Conservation (phyloP, 192 early-diverging fungal genomes). For the Phycomyces nitens region DNA sequence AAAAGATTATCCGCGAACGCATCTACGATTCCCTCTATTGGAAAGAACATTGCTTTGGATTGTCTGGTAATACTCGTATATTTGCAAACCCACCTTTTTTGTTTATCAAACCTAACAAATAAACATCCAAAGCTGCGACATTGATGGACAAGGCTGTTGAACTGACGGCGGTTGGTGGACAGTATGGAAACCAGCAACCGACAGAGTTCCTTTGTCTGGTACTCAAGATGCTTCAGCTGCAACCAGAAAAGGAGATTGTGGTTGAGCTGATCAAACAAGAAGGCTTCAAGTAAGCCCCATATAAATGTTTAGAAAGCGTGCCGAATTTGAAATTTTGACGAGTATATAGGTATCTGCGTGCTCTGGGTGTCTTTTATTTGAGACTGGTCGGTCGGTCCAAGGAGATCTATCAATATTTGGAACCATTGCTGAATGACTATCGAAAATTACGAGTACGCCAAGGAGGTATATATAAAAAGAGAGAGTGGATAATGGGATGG, state of each 20-base stretch:
- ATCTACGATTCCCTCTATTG: conserved; percentile 94
- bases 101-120: background rate
- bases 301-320: background rate
- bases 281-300: conserved; percentile 66
- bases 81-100: no score
- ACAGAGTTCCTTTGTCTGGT: conserved; percentile 88
- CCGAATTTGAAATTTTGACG: background rate
- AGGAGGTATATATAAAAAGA: conserved; percentile 31
- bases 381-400: conserved; percentile 71
- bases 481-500: background rate
- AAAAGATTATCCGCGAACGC: conserved; percentile 87
- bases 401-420: conserved; percentile 83
- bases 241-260: conserved; percentile 87
- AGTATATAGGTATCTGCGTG: conserved; percentile 68
- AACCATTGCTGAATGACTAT: conserved; percentile 82
- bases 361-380: conserved; percentile 86
- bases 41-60: conserved; percentile 95
- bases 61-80: conserved; percentile 58
- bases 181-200: conserved; percentile 81
- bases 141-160: conserved; percentile 86
- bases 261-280: conserved; percentile 76
- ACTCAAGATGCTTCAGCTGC: conserved; percentile 89
- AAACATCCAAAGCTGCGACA: conserved; percentile 59
- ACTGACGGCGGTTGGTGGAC: conserved; percentile 73
- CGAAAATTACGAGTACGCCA: conserved; percentile 72